Evolutionary conservation across 2,329 filamentous ascomycete genomes (phyloP).

Genomic region (Chrysosporium queenslandicum): DNA sequence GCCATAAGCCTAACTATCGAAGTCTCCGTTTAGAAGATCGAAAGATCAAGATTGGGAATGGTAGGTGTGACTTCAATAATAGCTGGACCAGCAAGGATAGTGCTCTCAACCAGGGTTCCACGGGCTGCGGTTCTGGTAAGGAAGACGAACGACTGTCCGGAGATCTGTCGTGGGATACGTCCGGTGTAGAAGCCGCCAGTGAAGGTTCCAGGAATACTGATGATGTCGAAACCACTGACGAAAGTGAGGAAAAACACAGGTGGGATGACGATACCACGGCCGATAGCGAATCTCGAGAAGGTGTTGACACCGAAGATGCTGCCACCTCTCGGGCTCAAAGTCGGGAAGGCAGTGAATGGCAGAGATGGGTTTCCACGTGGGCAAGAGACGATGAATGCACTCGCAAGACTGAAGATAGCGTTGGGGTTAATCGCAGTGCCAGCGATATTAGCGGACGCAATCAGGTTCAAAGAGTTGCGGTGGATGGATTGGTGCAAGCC

Average conservation of each 20-base stretch:
- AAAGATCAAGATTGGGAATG: slow-evolving; percentile 10
- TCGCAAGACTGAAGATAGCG: slow-evolving; percentile 55
- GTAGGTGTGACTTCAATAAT: slow-evolving; percentile 24
- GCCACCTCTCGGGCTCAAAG: slow-evolving; percentile 27
- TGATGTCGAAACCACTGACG: slow-evolving; percentile 21
- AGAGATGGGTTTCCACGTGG: slow-evolving; percentile 46
- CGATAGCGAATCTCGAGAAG: slow-evolving; percentile 16
- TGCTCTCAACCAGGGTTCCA: slow-evolving; percentile 21
- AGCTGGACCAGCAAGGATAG: slow-evolving; percentile 26
- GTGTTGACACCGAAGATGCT: slow-evolving; percentile 16
- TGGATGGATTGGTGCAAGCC: slow-evolving; percentile 55
- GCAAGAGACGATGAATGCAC: slow-evolving; percentile 51
- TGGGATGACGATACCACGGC: slow-evolving; percentile 17
- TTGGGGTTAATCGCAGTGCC: slow-evolving; percentile 51
- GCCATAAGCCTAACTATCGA: not conserved
- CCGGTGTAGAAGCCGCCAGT: slow-evolving; percentile 17
- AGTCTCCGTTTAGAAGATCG: slow-evolving; percentile 1
- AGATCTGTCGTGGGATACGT: slow-evolving; percentile 20
- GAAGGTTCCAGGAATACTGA: slow-evolving; percentile 17
- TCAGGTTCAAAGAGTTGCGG: slow-evolving; percentile 40
- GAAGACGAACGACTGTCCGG: slow-evolving; percentile 26
- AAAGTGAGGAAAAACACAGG: slow-evolving; percentile 16
- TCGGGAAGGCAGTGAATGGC: slow-evolving; percentile 52
- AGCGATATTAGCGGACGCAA: slow-evolving; percentile 50
- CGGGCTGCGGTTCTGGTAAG: slow-evolving; percentile 20